Conservation (phyloP, 768 basidiomycete genomes). For the Tricholoma bakamatsutake region DNA sequence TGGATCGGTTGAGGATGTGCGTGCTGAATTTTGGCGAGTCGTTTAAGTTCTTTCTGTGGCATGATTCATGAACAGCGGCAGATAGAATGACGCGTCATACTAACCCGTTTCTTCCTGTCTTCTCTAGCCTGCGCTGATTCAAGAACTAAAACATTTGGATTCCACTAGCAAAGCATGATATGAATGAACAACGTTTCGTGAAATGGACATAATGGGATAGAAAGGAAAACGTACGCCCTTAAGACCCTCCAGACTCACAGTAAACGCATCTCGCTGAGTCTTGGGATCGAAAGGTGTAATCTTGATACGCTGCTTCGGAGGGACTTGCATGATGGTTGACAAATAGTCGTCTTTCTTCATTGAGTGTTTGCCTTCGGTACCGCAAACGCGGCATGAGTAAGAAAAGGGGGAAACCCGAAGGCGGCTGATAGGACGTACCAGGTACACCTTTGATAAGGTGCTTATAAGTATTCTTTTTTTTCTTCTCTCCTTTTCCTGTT, state of each 20-base stretch:
- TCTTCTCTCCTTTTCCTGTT: constrained; percentile 56
- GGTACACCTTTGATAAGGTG: constrained; percentile 73
- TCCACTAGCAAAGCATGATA: constrained; percentile 46
- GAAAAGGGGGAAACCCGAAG: constrained; percentile 2
- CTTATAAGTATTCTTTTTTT: constrained; percentile 73
- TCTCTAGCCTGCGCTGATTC: constrained; percentile 73
- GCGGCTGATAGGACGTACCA: constrained; percentile 36
- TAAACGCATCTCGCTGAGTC: constrained; percentile 70
- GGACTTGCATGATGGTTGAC: constrained; percentile 55
- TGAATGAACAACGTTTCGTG: constrained; percentile 2
- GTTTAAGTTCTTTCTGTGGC: constrained; percentile 65
- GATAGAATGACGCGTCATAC: constrained; percentile 21
- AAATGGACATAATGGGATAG: background rate
- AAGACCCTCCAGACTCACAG: constrained; percentile 64
- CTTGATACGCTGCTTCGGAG: constrained; percentile 63
- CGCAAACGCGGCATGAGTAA: constrained; percentile 7
- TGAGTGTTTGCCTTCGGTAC: constrained; percentile 61
- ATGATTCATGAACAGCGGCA: background rate
- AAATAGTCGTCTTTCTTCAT: constrained; percentile 77
- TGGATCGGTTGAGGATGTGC: constrained; percentile 26
- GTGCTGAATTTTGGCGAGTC: constrained; percentile 53
- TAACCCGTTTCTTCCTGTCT: constrained; percentile 70
- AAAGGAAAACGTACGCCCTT: constrained; percentile 51
- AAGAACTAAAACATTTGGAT: constrained; percentile 49
- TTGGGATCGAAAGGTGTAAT: constrained; percentile 58